Percentiles rank a stretch among this genome's conserved stretches.
Conservation (phyloP, 805 yeast species). For the Candida saitoana region DNA sequence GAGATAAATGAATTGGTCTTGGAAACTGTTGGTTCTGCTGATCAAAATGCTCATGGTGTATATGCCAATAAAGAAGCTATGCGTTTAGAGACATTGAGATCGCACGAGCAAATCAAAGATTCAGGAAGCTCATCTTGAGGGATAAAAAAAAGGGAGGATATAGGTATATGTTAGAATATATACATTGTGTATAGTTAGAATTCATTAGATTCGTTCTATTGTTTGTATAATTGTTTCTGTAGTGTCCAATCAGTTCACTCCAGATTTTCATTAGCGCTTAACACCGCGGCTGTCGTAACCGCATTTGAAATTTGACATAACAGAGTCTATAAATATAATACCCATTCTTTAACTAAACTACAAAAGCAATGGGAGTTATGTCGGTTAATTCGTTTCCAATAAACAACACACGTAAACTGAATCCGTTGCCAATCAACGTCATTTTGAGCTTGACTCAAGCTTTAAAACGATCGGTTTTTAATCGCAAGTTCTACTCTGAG, state of each 20-base stretch:
- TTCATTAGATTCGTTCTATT: no score
- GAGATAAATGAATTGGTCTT: constrained; percentile 44
- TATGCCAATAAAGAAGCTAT: constrained; percentile 30
- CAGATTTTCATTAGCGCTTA: not conserved
- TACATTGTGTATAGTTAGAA: no score
- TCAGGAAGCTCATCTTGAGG: not conserved
- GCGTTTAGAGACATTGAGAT: constrained; percentile 17
- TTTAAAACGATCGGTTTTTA: constrained; percentile 30
- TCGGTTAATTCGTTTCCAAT: constrained; percentile 15
- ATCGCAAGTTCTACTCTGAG: constrained; percentile 38
- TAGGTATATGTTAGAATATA: no score
- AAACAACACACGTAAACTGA: constrained; percentile 6
- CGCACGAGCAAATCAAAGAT: not conserved
- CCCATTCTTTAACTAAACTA: no score
- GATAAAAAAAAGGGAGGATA: no score
- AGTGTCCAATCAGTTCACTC: not conserved
- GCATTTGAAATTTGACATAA: not conserved
- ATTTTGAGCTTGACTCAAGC: constrained; percentile 24
- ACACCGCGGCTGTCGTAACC: not conserved
- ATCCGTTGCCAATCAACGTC: constrained; percentile 18
- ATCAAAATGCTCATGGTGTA: constrained; percentile 29
- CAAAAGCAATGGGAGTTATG: constrained; percentile 10
- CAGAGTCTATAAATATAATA: no score
- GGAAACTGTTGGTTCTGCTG: constrained; percentile 40
- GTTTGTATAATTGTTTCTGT: no score